These are phyloP conservation scores for Colletotrichum nymphaeae DNA, from an alignment of 2,329 filamentous ascomycete genomes.

Conservation along the genomic window DNA sequence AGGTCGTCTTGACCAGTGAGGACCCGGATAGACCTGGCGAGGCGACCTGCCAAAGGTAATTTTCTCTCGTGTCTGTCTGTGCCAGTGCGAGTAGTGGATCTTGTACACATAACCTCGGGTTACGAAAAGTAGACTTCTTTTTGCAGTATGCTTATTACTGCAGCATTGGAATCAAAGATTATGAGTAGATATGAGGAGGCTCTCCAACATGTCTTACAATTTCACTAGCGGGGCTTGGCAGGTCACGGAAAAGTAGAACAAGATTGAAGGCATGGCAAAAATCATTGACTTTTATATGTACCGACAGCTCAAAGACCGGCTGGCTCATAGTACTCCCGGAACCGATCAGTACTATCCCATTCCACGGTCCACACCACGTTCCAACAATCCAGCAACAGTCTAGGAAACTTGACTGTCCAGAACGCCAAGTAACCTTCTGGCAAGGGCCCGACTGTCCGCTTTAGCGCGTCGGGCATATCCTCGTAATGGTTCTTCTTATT, in stretches of 20 bases:
- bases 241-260: not conserved
- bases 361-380: conserved; percentile 75
- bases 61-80: no score
- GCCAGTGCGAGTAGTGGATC: no score
- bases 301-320: conserved; percentile 44
- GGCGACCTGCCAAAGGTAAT: no score
- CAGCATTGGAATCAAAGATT: no score
- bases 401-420: conserved; percentile 85
- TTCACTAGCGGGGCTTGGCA: not conserved
- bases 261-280: not conserved
- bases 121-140: no score
- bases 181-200: not conserved
- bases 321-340: conserved; percentile 77
- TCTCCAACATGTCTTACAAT: not conserved
- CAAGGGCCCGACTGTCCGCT: conserved; percentile 74
- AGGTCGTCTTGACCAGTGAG: not conserved
- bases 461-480: conserved; percentile 88
- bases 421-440: conserved; percentile 86
- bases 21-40: not conserved
- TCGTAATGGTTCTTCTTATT: conserved; percentile 99
- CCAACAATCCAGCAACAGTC: conserved; percentile 82
- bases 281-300: not conserved
- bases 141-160: no score
- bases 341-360: conserved; percentile 73
- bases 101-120: no score